phyloP scores from a whole-genome alignment of 169 alveolate genomes.

The Eimeria necatrix region DNA sequence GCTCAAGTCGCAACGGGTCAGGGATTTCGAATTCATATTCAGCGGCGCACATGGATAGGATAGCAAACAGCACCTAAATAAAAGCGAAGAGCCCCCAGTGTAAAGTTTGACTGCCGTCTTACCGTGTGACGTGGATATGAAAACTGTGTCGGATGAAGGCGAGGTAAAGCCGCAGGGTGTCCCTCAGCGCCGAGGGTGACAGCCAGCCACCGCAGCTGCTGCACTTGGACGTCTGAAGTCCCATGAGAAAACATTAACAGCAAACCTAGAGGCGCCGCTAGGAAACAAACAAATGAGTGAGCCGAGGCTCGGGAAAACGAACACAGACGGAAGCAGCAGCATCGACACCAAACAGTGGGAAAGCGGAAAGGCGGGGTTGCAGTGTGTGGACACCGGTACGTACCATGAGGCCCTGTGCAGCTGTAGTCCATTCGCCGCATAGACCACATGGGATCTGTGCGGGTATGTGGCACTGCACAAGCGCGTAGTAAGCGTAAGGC shows the following conservation, averaged over 20 bases:
- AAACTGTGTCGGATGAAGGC: constrained; percentile 10
- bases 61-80: background rate
- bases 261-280: background rate
- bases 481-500: background rate
- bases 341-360: background rate
- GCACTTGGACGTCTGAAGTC: constrained; percentile 10
- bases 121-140: constrained; percentile 5
- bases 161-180: constrained; percentile 12
- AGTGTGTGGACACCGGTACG: background rate
- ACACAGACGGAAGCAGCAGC: background rate
- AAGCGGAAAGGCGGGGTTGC: background rate
- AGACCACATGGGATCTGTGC: constrained; percentile 39
- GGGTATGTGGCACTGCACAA: constrained; percentile 24
- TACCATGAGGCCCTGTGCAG: constrained; percentile 17
- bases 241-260: background rate
- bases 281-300: background rate
- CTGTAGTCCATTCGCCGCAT: background rate
- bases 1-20: no score
- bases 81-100: background rate
- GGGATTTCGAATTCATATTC: no score
- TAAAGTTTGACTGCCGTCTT: background rate
- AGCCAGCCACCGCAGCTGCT: constrained; percentile 41
- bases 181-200: constrained; percentile 27
- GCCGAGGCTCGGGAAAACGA: background rate
- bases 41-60: background rate